phyloP scores from a whole-genome alignment of 805 yeast species.

The Hanseniaspora guilliermondii region DNA sequence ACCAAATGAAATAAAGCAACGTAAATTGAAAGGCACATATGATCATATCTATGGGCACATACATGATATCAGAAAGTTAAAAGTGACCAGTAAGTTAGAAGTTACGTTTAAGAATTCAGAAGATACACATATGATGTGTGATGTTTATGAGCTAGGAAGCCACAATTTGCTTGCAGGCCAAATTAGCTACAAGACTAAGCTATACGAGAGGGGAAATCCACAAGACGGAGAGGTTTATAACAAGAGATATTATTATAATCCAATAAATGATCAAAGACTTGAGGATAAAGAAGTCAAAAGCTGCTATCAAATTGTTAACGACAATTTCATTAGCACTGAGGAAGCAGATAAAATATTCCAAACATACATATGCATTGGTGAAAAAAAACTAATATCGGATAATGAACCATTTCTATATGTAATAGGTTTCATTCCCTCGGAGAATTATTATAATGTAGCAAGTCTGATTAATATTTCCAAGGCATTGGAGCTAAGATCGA shows the following conservation, averaged over 20 bases:
- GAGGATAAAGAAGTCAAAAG: not conserved
- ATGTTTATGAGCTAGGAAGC: not conserved
- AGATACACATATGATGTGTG: not conserved
- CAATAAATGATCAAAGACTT: not conserved
- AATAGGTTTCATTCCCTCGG: not conserved
- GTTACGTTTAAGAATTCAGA: not conserved
- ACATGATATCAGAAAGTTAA: not conserved
- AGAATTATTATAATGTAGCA: not conserved
- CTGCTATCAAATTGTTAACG: not conserved
- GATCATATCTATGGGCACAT: not conserved
- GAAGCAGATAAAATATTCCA: not conserved
- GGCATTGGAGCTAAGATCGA: not conserved
- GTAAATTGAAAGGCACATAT: not conserved
- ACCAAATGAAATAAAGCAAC: not conserved
- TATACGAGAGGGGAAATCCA: not conserved
- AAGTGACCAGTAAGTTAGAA: not conserved
- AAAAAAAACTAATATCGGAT: not conserved
- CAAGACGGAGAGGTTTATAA: slow-evolving; percentile 1
- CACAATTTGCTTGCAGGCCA: not conserved
- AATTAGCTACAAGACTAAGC: not conserved
- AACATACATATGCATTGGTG: not conserved
- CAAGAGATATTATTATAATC: not conserved
- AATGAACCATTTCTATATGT: not conserved
- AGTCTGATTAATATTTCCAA: not conserved
- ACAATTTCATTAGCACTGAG: not conserved